Conservation (phyloP, 768 basidiomycete genomes). For the Harrya chromipes region DNA sequence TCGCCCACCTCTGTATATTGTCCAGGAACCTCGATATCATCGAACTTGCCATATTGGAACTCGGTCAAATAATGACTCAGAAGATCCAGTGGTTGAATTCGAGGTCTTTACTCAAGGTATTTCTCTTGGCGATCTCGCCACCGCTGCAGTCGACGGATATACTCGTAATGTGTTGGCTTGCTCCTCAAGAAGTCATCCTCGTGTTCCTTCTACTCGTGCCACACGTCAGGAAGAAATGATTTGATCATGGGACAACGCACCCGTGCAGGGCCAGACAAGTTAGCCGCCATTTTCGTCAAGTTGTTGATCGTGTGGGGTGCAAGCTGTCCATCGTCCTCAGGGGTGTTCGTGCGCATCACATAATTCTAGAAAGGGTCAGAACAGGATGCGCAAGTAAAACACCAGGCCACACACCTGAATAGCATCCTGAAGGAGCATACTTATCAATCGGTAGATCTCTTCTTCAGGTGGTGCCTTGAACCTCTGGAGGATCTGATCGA, state of each 20-base stretch:
- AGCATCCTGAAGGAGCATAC: slow-evolving; percentile 84
- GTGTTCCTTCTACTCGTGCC: slow-evolving; percentile 65
- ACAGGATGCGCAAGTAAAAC: neutral
- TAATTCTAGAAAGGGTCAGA: slow-evolving; percentile 49
- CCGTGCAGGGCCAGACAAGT: slow-evolving; percentile 54
- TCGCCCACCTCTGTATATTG: slow-evolving; percentile 90
- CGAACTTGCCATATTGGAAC: slow-evolving; percentile 96
- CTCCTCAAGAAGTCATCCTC: slow-evolving; percentile 85
- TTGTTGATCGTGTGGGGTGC: slow-evolving; percentile 52
- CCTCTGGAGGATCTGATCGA: slow-evolving; percentile 86
- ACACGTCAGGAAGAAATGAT: neutral
- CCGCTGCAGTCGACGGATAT: slow-evolving; percentile 82
- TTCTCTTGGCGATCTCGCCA: slow-evolving; percentile 93
- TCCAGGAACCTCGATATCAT: slow-evolving; percentile 98
- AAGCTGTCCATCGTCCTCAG: slow-evolving; percentile 68
- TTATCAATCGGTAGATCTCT: slow-evolving; percentile 88
- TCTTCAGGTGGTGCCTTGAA: slow-evolving; percentile 91
- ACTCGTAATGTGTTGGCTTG: slow-evolving; percentile 80
- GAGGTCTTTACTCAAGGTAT: slow-evolving; percentile 76
- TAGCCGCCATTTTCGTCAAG: slow-evolving; percentile 56
- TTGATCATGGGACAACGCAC: slow-evolving; percentile 36
- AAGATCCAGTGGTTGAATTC: slow-evolving; percentile 79
- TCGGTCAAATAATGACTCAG: slow-evolving; percentile 93
- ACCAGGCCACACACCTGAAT: slow-evolving; percentile 54
- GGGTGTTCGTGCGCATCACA: slow-evolving; percentile 58